These are phyloP conservation scores for Tricholomella constricta DNA, from an alignment of 768 basidiomycete genomes.

Conservation along the genomic window DNA sequence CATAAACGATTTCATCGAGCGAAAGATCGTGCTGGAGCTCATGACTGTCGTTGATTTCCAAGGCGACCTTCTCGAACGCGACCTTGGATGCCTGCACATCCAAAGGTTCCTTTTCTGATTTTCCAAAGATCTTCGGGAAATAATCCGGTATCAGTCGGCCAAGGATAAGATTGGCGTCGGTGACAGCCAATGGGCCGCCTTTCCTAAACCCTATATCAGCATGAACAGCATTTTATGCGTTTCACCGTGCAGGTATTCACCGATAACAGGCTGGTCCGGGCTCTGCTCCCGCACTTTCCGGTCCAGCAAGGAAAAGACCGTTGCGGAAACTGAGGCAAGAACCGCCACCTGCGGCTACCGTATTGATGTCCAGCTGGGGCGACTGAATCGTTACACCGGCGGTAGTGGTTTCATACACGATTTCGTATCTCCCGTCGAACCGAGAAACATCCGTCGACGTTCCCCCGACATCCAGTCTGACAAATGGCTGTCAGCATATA, in stretches of 20 bases:
- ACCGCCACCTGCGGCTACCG: conserved; percentile 94
- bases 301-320: conserved; percentile 88
- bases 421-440: conserved; percentile 87
- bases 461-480: conserved; percentile 88
- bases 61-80: conserved; percentile 68
- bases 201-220: conserved; percentile 51
- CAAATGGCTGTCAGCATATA: not conserved
- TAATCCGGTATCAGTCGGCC: conserved; percentile 88
- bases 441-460: conserved; percentile 96
- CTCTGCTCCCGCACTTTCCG: conserved; percentile 90
- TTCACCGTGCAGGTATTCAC: conserved; percentile 39
- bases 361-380: conserved; percentile 94
- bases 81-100: conserved; percentile 69
- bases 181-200: conserved; percentile 88
- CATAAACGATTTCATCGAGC: conserved; percentile 87
- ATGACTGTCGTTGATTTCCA: conserved; percentile 69
- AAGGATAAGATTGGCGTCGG: conserved; percentile 89
- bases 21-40: conserved; percentile 49
- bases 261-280: conserved; percentile 93
- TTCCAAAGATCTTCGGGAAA: conserved; percentile 95
- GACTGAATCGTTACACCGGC: conserved; percentile 92
- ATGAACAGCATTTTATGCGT: not conserved
- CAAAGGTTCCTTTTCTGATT: conserved; percentile 81
- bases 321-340: conserved; percentile 88
- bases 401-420: conserved; percentile 94